These are phyloP conservation scores for Agrostemma githago DNA, from an alignment of 148 eudicot species.

Conservation along the genomic window DNA sequence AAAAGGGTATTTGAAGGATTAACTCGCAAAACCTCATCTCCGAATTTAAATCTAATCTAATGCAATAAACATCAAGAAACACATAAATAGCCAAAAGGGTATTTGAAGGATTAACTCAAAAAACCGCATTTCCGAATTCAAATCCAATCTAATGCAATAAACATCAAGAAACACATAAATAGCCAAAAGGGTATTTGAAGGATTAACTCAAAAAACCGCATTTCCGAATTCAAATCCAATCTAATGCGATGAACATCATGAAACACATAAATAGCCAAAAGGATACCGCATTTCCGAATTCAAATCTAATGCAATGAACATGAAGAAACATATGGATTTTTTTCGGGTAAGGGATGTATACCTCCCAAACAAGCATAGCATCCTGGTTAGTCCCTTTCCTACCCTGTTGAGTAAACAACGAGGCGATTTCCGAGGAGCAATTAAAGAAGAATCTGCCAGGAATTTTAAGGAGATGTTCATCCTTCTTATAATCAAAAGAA, in stretches of 20 bases:
- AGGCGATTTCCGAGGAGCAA: conserved; percentile 72
- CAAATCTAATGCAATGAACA: neutral
- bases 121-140: neutral
- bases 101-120: neutral
- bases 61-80: neutral
- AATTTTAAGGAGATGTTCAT: conserved; percentile 54
- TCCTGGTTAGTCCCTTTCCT: conserved; percentile 94
- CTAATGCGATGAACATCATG: neutral
- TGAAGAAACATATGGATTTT: neutral
- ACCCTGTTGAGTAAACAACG: conserved; percentile 82
- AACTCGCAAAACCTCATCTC: neutral
- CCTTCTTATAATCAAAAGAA: conserved; percentile 60
- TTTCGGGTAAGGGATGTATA: conserved; percentile 20
- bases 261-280: neutral
- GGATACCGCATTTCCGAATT: neutral
- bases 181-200: neutral
- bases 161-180: neutral
- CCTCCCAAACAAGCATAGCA: conserved; percentile 99
- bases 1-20: neutral
- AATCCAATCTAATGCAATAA: neutral
- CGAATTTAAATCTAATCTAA: neutral
- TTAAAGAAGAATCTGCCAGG: conserved; percentile 66
- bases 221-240: neutral
- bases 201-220: neutral
- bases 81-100: neutral